Percentiles rank a stretch among this genome's conserved stretches.
Evolutionary conservation across 2,329 filamentous ascomycete genomes (phyloP).

Genomic region (Apiospora hydei): DNA sequence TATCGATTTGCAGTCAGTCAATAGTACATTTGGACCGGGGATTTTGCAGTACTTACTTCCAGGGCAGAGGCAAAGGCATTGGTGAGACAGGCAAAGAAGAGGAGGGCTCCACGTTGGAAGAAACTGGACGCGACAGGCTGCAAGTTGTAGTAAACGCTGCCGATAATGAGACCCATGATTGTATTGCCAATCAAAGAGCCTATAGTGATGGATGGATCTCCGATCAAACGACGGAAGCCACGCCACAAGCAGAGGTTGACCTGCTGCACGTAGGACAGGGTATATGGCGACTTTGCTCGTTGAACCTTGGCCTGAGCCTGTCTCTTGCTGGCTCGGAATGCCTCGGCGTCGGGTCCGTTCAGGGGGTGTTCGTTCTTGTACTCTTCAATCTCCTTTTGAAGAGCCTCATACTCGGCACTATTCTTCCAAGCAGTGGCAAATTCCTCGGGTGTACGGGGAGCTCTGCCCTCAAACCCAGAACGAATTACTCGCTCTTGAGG

Average conservation of each 20-base stretch:
- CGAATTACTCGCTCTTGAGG: slow-evolving; percentile 60
- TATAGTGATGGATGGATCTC: slow-evolving; percentile 33
- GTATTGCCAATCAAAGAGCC: slow-evolving; percentile 74
- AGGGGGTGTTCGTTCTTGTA: slow-evolving; percentile 60
- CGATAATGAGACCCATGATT: slow-evolving; percentile 76
- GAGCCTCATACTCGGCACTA: slow-evolving; percentile 54
- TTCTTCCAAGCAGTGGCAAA: slow-evolving; percentile 64
- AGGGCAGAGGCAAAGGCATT: slow-evolving; percentile 81
- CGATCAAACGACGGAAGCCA: slow-evolving; percentile 29
- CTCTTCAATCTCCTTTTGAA: slow-evolving; percentile 59
- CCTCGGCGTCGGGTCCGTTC: slow-evolving; percentile 58
- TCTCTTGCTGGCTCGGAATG: slow-evolving; percentile 63
- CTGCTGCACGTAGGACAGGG: slow-evolving; percentile 34
- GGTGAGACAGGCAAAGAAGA: slow-evolving; percentile 86
- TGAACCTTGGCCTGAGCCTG: slow-evolving; percentile 47
- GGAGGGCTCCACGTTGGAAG: slow-evolving; percentile 76
- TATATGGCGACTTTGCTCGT: slow-evolving; percentile 34
- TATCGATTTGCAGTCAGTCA: slow-evolving; percentile 37
- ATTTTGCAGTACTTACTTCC: slow-evolving; percentile 56
- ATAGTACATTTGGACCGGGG: not conserved
- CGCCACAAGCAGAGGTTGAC: slow-evolving; percentile 34
- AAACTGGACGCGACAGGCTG: slow-evolving; percentile 69
- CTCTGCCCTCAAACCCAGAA: slow-evolving; percentile 59
- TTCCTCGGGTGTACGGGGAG: slow-evolving; percentile 65
- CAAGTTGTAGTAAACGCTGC: slow-evolving; percentile 81